Base-by-base conservation (phyloP, 306 rosid genomes). In the Crotalaria pallida region DNA sequence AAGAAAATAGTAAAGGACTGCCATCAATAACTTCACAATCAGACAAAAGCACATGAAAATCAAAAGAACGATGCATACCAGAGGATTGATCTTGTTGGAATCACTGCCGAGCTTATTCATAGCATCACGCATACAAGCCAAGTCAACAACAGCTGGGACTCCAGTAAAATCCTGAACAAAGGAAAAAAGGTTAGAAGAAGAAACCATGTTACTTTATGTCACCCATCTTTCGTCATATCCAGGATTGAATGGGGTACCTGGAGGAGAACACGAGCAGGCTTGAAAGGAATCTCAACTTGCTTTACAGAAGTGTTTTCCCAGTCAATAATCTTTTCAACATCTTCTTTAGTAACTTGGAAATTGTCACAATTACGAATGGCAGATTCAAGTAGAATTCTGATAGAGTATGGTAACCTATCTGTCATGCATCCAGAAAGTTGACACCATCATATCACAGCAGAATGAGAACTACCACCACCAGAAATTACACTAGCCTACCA, bases 61-160 rank as follows among this genome's bases (percentile, higher is more conserved):
- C 17, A 74, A 34, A 72, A 82, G 71, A 69, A 59, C 8, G 36
- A 74, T 16, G 69, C 71, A 38, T 84, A 95, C 99, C 93, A 95
- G 74, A 47, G 99, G 99, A 75, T 95, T 95, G 26, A 95, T 95
- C 84, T 91, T 95, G 72, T 91, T 76, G 60, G 99, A 95, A 84
- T 95, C 96, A 21, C 96, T 95, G 65, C 97, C 99, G 48, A 95
- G 96, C 58, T 58, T 87, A 77, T 91, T 95, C 99, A 95, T 91
- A 63, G 99, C 99, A 91, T 95, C 99, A 44, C 99, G 97, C 99
- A 95, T 95, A 60, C 95, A 88, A 53, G 99, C 99, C 51, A 95
- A 87, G 77, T 95, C 99, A 44, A 95, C 99, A 75, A 95, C 99
- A 45, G 96, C 96, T 29, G 99, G 99, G 24, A 95, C 99, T 72